Evolutionary conservation across 176 grass and related monocot genomes (phyloP), one percentile per base, ranked within the genome.

Genomic region (Ananas comosus): DNA sequence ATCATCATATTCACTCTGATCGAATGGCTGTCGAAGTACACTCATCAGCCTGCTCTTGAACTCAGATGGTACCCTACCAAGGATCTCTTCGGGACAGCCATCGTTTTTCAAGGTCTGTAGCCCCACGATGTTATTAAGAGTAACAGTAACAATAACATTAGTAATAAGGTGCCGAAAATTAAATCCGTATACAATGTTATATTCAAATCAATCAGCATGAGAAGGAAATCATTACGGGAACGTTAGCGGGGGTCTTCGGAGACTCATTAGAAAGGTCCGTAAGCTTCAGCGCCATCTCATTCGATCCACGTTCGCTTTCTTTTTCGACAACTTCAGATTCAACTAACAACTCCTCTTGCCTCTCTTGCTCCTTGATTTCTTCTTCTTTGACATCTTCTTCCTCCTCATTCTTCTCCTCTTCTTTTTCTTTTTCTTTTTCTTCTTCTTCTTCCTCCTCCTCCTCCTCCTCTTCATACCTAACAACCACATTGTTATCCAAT

Each of bases 41-140:
- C 73, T 1, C 66, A 92, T 69, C 49, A 96, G 83, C 70, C 64
- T 85, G 49, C 17, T 29, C 74, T 78, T 92, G 71, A 87, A 96
- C 49, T 72, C 71, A 67, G 93, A 92, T 33, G 75, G 64, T 65
- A 84, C 79, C 68, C 82, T 85, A 51, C 8, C 17, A 67, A 64
- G 63, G 24, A 89, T 82, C 70, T 86, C 82, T 64, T 27, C 48
- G 11, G 90, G 84, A 80, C 82, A 87, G 51, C 9, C 50, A 61
- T 14, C 11, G 13, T 76, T 51, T 48, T 67, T 51, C 0, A n/a
- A 11, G 65, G 50, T 27, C 50, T 76, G 65, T n/a, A 48, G 48
- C 21, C 22, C 17, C 9, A 68, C 10, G 28, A 23, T 48, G 18
- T 21, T 13, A 18, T 64, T 2, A 19, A 57, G n/a, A 61, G 9